Base-by-base conservation (phyloP, 345 rosid genomes). In the Lepidium africanum region DNA sequence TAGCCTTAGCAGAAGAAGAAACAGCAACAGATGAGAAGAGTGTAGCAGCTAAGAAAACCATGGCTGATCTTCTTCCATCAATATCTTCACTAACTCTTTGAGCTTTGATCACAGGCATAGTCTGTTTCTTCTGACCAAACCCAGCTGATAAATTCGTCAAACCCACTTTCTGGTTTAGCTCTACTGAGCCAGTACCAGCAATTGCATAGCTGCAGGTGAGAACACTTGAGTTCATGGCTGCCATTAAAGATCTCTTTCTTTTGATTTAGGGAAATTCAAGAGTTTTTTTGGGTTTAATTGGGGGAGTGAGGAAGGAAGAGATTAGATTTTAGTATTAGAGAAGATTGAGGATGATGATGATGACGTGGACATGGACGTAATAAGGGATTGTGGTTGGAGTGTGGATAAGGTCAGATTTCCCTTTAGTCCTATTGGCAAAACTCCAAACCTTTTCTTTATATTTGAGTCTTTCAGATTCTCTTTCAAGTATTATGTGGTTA, bases 341-440 rank as follows among this genome's bases (percentile, higher is more conserved):
- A 62, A 76, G 79, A 51, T 80, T 59, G 82, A 76, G 59, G 72
- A 74, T 63, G 80, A 77, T 74, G 80, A 77, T 74, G 84, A 77
- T 77, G 80, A 78, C 65, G 79, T 78, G 77, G 80, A 46, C 41
- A 0, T 47, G 16, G 17, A 54, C 56, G 70, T 54, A 61, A 76
- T 79, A 32, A 67, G 74, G 65, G 81, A 63, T 74, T 88, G 96
- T 88, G 97, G 97, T 57, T 67, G 85, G 85, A 77, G 84, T 83
- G 90, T 82, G 90, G 97, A 92, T 93, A 88, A 87, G 98, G 96
- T 86, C 82, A 84, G 94, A 93, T 93, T 86, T 84, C 96, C 87
- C 63, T 66, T 71, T 72, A 62, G 74, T 80, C 90, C 82, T 77
- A 84, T 88, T 90, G 87, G 97, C 80, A 71, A 75, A 70, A 49